Base-by-base conservation (phyloP, 768 basidiomycete species). In the Rhizopogon vesiculosus region DNA sequence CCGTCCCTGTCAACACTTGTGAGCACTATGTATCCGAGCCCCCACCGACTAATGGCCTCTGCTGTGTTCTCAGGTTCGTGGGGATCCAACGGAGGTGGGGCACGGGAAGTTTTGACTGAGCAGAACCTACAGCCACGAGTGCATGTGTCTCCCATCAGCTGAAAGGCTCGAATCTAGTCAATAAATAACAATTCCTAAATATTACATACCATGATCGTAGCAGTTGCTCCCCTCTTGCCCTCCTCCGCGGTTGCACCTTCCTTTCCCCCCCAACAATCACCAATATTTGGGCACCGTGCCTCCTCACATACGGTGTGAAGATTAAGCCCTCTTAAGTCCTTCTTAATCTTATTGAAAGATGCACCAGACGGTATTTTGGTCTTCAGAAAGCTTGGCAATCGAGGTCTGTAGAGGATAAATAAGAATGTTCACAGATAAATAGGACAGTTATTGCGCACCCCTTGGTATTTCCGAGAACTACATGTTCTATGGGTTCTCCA, bases 61-160 rank as follows among this genome's bases (percentile, higher is more conserved):
- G 97, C 96, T 2, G 97, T 98, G 68, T 98, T 84, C 76, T 98
- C 97, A 18, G 97, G 97, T 65, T 99, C 97, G 64, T 97, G 93
- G 0, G 91, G 86, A 66, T 99, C 96, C 40, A 99, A 73, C 7
- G 97, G 95, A 29, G 90, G 86, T 8, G 97, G 97, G 0, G 85
- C 68, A 51, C 82, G 78, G 3, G 93, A 93, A 0, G 97, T 99
- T 76, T 97, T 97, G 50, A 99, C 93, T 8, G 95, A 91, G 65
- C 97, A 99, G 67, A 99, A 99, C 53, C 95, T 80, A 72, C 97
- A 99, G 2, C 94, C 97, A 65, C 97, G 85, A 38, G 97, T 99
- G 67, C 97, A 99, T 13, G 93, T 97, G 74, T 98, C 96, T 8
- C 97, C 97, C 97, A 99, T 98, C 13, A 99, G 76, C 95, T 98